Conservation (phyloP, 768 basidiomycete genomes). For the Suillus luteus region DNA sequence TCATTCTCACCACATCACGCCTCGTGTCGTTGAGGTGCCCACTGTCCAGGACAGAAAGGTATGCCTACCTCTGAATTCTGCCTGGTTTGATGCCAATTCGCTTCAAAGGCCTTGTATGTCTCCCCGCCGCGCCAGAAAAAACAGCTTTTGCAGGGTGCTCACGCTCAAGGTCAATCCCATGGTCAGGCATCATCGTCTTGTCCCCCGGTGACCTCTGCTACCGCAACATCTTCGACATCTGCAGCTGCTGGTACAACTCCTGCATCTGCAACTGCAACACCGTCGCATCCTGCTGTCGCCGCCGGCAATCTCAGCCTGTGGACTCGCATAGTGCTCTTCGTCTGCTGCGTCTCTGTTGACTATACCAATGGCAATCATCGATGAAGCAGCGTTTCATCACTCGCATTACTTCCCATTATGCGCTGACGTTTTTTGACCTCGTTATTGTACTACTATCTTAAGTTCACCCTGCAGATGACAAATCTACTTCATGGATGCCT, state of each 20-base stretch:
- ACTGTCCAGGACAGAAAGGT: slow-evolving; percentile 3
- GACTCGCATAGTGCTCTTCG: slow-evolving; percentile 1
- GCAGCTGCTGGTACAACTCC: neutral
- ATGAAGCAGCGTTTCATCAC: neutral
- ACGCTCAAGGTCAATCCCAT: neutral
- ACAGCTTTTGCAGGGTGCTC: neutral
- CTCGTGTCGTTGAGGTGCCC: neutral
- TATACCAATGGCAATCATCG: neutral
- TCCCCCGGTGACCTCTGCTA: neutral
- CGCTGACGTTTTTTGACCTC: neutral
- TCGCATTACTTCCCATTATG: neutral
- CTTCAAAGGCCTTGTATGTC: slow-evolving; percentile 6
- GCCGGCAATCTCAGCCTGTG: neutral
- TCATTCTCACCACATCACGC: neutral
- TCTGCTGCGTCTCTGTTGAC: neutral
- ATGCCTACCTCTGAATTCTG: neutral
- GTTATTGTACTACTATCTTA: neutral
- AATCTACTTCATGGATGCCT: neutral
- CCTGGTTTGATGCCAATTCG: neutral
- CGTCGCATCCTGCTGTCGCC: neutral
- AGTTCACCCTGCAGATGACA: neutral
- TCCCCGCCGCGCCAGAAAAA: neutral
- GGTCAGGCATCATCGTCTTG: neutral
- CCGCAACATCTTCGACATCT: neutral
- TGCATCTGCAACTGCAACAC: neutral